These are phyloP conservation scores for Cryphonectria carpinicola DNA, from an alignment of 2,329 filamentous ascomycete species.

Conservation along the genomic window DNA sequence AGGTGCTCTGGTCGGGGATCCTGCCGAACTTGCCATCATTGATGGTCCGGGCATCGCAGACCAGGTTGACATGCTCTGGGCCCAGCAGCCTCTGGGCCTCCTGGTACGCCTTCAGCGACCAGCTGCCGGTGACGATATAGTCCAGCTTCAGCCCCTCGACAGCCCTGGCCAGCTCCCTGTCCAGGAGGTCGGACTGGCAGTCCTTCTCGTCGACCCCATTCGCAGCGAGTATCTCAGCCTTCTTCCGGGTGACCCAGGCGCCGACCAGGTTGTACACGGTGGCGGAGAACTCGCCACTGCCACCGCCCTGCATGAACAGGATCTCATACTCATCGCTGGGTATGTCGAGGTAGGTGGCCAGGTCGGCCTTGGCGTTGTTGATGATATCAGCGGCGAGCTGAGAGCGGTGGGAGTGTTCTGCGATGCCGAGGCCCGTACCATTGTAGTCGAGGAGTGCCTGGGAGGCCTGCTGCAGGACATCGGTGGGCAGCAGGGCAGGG, in stretches of 20 bases:
- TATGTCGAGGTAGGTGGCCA: conserved; percentile 77
- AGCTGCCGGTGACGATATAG: conserved; percentile 88
- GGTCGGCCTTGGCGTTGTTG: conserved; percentile 74
- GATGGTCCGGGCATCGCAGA: conserved; percentile 64
- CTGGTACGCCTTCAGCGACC: conserved; percentile 86
- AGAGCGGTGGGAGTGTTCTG: conserved; percentile 89
- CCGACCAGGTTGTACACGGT: conserved; percentile 82
- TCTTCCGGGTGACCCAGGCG: conserved; percentile 76
- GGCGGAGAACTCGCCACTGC: conserved; percentile 83
- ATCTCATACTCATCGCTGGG: conserved; percentile 81
- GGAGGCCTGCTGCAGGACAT: conserved; percentile 77
- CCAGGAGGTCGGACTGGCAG: conserved; percentile 58
- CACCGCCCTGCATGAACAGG: conserved; percentile 85
- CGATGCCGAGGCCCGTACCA: conserved; percentile 79
- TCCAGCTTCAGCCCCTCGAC: conserved; percentile 77
- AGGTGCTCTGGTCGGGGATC: conserved; percentile 77
- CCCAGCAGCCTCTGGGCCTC: conserved; percentile 82
- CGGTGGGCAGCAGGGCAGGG: conserved; percentile 82
- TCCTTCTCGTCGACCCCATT: conserved; percentile 54
- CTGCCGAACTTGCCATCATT: conserved; percentile 84
- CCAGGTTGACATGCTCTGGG: conserved; percentile 78
- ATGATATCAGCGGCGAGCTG: conserved; percentile 78
- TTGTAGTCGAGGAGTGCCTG: conserved; percentile 81
- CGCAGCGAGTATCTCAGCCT: conserved; percentile 61
- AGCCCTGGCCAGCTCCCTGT: conserved; percentile 65